These are phyloP conservation scores for Phylloporus sp. DNA, from an alignment of 768 basidiomycete species.

Conservation along the genomic window DNA sequence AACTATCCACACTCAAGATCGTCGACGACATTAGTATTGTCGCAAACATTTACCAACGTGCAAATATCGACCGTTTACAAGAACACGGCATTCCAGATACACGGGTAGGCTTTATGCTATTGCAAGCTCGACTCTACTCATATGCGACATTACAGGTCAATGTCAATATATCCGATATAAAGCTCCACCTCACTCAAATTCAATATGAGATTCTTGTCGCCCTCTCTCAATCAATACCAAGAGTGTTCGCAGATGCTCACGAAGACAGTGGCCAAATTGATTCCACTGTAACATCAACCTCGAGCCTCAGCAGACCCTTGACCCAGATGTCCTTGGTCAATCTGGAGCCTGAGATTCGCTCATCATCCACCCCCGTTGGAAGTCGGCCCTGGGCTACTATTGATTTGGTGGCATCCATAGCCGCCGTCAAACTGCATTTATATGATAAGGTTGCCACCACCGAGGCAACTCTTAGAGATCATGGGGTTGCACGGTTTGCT, in stretches of 20 bases:
- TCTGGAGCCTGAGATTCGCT: constrained; percentile 56
- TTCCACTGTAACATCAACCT: constrained; percentile 17
- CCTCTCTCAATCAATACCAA: constrained; percentile 65
- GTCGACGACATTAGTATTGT: constrained; percentile 85
- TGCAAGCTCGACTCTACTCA: constrained; percentile 2
- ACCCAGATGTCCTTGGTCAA: constrained; percentile 11
- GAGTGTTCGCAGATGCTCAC: constrained; percentile 50
- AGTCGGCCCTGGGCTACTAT: constrained; percentile 56
- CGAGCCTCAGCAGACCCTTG: constrained; percentile 1
- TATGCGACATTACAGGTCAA: constrained; percentile 45
- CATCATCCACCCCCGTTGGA: constrained; percentile 19
- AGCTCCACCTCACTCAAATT: constrained; percentile 74
- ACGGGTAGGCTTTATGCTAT: constrained; percentile 47
- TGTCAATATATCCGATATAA: constrained; percentile 78
- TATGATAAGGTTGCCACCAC: constrained; percentile 66
- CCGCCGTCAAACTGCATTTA: constrained; percentile 76
- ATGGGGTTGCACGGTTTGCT: constrained; percentile 83
- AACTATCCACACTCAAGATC: constrained; percentile 66
- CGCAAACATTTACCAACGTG: constrained; percentile 63
- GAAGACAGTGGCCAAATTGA: constrained; percentile 38
- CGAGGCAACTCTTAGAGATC: constrained; percentile 57
- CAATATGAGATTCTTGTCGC: constrained; percentile 74
- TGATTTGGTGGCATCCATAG: constrained; percentile 70
- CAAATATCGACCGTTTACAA: constrained; percentile 47
- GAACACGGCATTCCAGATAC: constrained; percentile 63